Evolutionary conservation across 306 rosid species (phyloP), one percentile per base, ranked within the genome.

Genomic region (Vigna mungo): DNA sequence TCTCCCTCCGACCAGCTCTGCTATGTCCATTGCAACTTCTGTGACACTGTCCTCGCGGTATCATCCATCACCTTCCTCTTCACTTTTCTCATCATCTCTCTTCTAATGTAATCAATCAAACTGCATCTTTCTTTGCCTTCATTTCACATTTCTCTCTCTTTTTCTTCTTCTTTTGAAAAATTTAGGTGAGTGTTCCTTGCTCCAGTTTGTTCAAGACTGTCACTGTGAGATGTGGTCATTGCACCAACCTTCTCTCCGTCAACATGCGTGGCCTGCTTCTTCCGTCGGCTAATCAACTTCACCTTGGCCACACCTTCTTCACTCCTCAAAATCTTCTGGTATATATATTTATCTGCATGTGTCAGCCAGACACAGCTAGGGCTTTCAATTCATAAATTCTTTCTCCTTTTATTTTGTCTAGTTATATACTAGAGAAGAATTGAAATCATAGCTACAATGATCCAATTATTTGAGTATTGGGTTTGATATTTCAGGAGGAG

Each of bases 1-100:
- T 86, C 95, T 72, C 85, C 96, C 78, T 87, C 97, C 84, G 99
- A 95, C 86, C 96, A 92, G 80, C 97, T 95, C 70, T 95, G 99
- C 32, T 95, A 95, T 82, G 99, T 95, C 56, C 97, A 92, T 83
- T 95, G 99, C 96, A 86, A 87, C 82, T 89, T 90, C 82, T 95
- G 99, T 49, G 96, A 95, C 89, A 95, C 99, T 62, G 91, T 92
- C 83, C 91, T 95, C 67, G 99, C 96, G 75, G 99, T 95, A 17
- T 17, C 23, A 16, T 16, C 21, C 25, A 27, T 62, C 15, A 18
- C 4, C 17, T 16, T 34, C 62, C 2, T 27, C 67, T 59, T 15
- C 5, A 2, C 41, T 27, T 59, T 23, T 59, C 56, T 51, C 2
- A 14, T 14, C 5, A 10, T 44, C 5, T 17, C 21, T 49, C 55